Evolutionary conservation across 1,284 basidiomycete genomes (phyloP), one percentile per base, ranked within the genome.

Genomic region (Ustilago loliicola): DNA sequence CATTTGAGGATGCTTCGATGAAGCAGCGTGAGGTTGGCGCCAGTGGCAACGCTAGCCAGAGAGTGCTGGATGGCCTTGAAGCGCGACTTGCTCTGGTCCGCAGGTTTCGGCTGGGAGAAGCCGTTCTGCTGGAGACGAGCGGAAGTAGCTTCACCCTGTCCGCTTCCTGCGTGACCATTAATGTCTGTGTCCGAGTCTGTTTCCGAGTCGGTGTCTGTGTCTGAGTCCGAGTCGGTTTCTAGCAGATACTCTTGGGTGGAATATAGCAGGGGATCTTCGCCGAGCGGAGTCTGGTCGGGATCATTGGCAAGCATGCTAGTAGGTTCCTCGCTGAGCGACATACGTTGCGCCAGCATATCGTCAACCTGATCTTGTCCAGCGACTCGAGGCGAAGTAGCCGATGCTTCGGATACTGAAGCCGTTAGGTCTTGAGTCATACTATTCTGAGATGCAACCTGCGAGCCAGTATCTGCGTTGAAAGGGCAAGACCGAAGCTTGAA

Each of bases 1-100:
- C 96, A 99, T 88, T 98, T 98, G 80, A 95, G 86, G 55, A 98
- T 91, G 83, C 93, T 93, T 48, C 90, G 89, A 72, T 91, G 90
- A 8, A 92, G 77, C 2, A 89, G 79, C 3, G 3, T 88, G 34
- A 91, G 77, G 11, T 62, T 50, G 17, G 62, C 23, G 13, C 61
- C 45, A 13, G 40, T 72, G 30, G 54, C 30, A n/a, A 89, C 79
- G 92, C 89, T 0, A 92, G 92, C 81, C 92, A 91, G 58, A 92
- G 89, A 23, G 93, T 91, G 62, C 4, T 19, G 8, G 6, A 52
- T n/a, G n/a, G 29, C 42, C 13, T 29, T 21, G 23, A 62, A 52
- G 36, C 54, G 23, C 7, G 48, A 50, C 6, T 25, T 15, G 19
- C 25, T 50, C n/a, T 30, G 23, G 5, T 8, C 15, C 25, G 48